Percentiles rank a stretch among this genome's conserved stretches.
phyloP scores from a whole-genome alignment of 75 land plant genomes.

The Pinus tabuliformis region DNA sequence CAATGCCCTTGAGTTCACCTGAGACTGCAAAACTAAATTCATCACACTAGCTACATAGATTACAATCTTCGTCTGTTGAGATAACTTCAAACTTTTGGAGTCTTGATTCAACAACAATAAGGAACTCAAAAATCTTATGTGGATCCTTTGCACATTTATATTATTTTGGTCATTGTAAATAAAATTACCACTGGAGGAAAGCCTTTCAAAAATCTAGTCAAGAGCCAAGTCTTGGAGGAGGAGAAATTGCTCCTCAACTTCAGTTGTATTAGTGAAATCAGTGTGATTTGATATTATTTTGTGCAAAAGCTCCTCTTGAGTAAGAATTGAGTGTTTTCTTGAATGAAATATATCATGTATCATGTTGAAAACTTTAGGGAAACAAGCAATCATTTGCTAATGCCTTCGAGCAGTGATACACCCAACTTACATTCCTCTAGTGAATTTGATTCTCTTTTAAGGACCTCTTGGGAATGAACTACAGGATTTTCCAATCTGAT shows the following conservation, averaged over 20 bases:
- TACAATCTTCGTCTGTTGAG: constrained; percentile 48
- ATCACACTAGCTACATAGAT: constrained; percentile 73
- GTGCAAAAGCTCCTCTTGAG: constrained; percentile 65
- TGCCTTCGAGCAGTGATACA: constrained; percentile 35
- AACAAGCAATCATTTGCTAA: constrained; percentile 48
- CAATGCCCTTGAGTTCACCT: constrained; percentile 44
- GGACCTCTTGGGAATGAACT: background rate
- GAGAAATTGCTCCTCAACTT: constrained; percentile 70
- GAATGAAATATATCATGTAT: constrained; percentile 74
- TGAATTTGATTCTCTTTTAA: constrained; percentile 55
- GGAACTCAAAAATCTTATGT: constrained; percentile 29
- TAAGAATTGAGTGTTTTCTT: constrained; percentile 46
- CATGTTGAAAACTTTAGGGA: constrained; percentile 71
- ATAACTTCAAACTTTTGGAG: constrained; percentile 43
- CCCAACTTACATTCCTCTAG: constrained; percentile 45
- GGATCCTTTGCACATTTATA: too few species aligned
- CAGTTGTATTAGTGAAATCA: constrained; percentile 35
- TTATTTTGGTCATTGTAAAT: constrained; percentile 21
- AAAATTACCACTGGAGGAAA: constrained; percentile 38
- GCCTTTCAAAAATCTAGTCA: constrained; percentile 60
- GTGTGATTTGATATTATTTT: constrained; percentile 43
- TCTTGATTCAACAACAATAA: constrained; percentile 56
- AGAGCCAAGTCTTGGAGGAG: constrained; percentile 65
- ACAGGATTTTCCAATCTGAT: background rate
- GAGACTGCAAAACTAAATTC: constrained; percentile 51